Conservation (phyloP, 805 yeast species). For the Aciculoconidium aculeatum region DNA sequence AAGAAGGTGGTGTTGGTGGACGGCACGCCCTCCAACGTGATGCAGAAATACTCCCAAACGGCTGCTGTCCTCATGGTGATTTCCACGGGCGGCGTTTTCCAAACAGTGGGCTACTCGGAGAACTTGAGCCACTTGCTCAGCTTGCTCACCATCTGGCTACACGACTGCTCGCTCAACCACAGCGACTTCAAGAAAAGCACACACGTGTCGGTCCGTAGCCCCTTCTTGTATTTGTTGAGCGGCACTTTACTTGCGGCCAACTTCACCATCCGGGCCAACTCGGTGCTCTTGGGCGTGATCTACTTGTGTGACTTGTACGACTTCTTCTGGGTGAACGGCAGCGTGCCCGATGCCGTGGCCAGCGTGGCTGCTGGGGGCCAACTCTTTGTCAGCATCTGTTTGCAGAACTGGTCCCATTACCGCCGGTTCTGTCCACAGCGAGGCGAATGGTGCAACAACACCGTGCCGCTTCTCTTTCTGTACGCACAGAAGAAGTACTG, state of each 20-base stretch:
- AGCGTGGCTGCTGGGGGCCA: constrained; percentile 53
- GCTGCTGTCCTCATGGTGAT: constrained; percentile 46
- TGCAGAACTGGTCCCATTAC: constrained; percentile 51
- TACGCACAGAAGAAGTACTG: constrained; percentile 80
- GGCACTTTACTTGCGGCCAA: constrained; percentile 54
- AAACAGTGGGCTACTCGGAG: constrained; percentile 73
- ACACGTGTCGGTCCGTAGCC: constrained; percentile 16
- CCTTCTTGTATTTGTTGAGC: constrained; percentile 33
- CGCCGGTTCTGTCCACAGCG: constrained; percentile 58
- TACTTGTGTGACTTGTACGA: constrained; percentile 52
- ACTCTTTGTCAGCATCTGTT: constrained; percentile 41
- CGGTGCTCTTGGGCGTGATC: constrained; percentile 63
- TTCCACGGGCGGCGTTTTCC: constrained; percentile 79
- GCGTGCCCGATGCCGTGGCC: constrained; percentile 13
- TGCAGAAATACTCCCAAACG: too few relatives aligned
- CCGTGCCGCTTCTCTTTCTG: constrained; percentile 54
- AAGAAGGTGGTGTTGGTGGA: constrained; percentile 1
- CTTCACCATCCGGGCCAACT: constrained; percentile 68
- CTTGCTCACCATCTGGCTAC: constrained; percentile 48
- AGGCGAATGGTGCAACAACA: constrained; percentile 69
- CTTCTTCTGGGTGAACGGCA: constrained; percentile 11
- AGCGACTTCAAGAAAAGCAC: constrained; percentile 11
- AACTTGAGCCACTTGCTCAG: constrained; percentile 58
- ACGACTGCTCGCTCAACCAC: constrained; percentile 33
- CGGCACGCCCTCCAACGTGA: constrained; percentile 8